Evolutionary conservation across 345 rosid species (phyloP).

Genomic region (Corymbia maculata): DNA sequence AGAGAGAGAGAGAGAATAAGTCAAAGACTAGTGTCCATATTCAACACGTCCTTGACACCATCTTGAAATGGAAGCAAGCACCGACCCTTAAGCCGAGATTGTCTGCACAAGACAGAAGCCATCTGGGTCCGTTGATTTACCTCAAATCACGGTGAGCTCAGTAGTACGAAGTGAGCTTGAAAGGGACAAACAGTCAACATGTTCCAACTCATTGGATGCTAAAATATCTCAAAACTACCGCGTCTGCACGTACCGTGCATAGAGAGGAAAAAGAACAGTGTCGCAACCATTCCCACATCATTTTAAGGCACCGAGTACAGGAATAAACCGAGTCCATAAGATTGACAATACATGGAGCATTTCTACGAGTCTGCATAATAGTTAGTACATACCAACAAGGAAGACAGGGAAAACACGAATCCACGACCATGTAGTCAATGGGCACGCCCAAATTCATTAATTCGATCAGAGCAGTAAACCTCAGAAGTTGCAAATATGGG

Average conservation of each 20-base stretch:
- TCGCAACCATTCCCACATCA: background rate
- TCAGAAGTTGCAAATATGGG: background rate
- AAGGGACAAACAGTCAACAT: background rate
- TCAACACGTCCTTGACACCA: background rate
- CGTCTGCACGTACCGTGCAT: background rate
- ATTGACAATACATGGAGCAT: background rate
- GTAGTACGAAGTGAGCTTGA: background rate
- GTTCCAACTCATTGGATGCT: background rate
- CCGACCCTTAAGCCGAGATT: background rate
- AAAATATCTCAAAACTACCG: background rate
- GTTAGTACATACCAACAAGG: background rate
- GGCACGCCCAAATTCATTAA: background rate
- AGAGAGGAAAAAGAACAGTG: background rate
- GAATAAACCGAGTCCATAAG: background rate
- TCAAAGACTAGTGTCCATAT: background rate
- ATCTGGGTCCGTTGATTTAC: background rate
- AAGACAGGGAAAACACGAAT: background rate
- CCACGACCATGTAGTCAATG: background rate
- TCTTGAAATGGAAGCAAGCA: background rate
- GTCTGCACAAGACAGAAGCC: background rate
- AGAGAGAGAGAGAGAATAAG: background rate
- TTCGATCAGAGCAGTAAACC: background rate
- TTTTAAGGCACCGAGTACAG: background rate
- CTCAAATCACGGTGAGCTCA: background rate
- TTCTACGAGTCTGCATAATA: background rate